Evolutionary conservation across 768 basidiomycete species (phyloP).

Genomic region (Lactifluus hygrophoroides): DNA sequence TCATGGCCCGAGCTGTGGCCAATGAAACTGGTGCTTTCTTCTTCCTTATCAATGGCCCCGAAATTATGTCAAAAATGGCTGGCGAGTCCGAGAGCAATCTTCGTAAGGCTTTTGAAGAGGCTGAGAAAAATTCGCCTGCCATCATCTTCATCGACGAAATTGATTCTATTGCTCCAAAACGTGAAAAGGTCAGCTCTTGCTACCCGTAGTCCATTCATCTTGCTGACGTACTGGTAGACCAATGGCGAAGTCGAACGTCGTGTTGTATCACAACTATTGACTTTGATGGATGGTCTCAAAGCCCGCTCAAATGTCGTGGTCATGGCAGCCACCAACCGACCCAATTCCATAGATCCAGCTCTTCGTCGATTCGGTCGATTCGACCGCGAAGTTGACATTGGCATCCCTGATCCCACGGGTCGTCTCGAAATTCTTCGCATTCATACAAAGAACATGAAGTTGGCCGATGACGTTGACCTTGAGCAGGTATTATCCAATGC

Average conservation of each 20-base stretch:
- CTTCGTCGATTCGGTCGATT: constrained; percentile 98
- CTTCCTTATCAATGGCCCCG: constrained; percentile 99
- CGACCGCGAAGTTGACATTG: constrained; percentile 98
- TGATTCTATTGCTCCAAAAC: constrained; percentile 98
- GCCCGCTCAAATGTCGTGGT: constrained; percentile 99
- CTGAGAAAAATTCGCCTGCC: constrained; percentile 98
- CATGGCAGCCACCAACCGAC: constrained; percentile 98
- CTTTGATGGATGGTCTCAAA: constrained; percentile 98
- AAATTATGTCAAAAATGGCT: constrained; percentile 99
- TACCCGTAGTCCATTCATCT: not conserved
- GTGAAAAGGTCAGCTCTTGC: constrained; percentile 73
- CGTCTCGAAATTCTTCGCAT: constrained; percentile 98
- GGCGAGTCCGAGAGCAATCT: constrained; percentile 97
- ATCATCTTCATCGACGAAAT: constrained; percentile 99
- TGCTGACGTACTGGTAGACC: constrained; percentile 44
- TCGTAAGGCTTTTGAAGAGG: constrained; percentile 98
- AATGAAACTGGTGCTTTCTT: constrained; percentile 99
- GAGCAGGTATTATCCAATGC: constrained; percentile 58
- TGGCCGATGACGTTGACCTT: constrained; percentile 91
- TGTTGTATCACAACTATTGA: constrained; percentile 96
- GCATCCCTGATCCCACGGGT: constrained; percentile 98
- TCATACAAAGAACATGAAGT: constrained; percentile 99
- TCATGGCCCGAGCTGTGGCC: constrained; percentile 98
- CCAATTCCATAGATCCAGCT: constrained; percentile 98
- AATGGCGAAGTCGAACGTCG: constrained; percentile 99